Evolutionary conservation across 2,329 filamentous ascomycete genomes (phyloP).

Genomic region (Colletotrichum tropicicola): DNA sequence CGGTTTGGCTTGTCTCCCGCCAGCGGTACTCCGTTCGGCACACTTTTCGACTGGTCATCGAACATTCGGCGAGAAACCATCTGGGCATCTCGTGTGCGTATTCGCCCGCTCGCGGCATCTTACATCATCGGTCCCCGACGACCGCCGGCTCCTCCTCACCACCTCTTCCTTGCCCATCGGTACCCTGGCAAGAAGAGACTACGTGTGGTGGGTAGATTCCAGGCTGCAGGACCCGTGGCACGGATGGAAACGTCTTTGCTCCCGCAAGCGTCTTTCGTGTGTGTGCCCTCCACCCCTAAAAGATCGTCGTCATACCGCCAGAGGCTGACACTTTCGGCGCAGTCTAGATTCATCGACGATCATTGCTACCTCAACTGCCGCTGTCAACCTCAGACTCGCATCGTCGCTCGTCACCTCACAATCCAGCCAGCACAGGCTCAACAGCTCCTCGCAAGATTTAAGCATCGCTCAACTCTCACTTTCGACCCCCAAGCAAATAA

Average conservation of each 20-base stretch:
- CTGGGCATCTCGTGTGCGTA: slow-evolving; percentile 3
- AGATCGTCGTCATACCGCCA: slow-evolving; percentile 5
- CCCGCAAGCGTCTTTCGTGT: slow-evolving; percentile 4
- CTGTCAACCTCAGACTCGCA: background rate
- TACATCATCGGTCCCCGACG: background rate
- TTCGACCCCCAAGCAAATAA: background rate
- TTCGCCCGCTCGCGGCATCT: background rate
- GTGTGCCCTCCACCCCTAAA: background rate
- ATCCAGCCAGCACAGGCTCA: background rate
- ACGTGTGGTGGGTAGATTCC: background rate
- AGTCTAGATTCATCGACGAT: background rate
- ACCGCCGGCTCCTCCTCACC: background rate
- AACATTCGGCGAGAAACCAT: background rate
- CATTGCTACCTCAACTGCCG: background rate
- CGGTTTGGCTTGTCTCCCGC: too few relatives aligned
- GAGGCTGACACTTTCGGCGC: background rate
- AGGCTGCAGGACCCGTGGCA: slow-evolving; percentile 9
- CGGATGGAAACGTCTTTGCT: slow-evolving; percentile 27
- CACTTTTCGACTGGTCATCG: background rate
- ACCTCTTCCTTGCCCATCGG: background rate
- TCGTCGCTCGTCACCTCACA: background rate
- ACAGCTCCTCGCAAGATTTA: background rate
- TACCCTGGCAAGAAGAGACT: background rate
- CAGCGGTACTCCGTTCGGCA: background rate
- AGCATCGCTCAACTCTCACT: background rate